These are phyloP conservation scores for Leccinum broughii DNA, from an alignment of 768 basidiomycete genomes.

Conservation along the genomic window DNA sequence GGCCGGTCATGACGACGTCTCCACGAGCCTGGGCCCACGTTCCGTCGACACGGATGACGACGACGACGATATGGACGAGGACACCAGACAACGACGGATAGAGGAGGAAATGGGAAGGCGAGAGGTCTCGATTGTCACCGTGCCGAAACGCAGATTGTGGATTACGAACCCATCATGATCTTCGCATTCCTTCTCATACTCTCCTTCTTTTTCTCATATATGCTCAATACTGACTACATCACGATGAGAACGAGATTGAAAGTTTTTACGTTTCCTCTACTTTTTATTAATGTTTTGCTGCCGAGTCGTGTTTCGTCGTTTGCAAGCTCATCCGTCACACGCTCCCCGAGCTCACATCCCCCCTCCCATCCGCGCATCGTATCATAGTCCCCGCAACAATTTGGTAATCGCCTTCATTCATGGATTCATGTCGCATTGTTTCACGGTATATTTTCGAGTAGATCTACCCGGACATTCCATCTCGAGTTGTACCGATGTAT, in stretches of 20 bases:
- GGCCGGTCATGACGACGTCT: constrained; percentile 44
- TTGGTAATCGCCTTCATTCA: constrained; percentile 30
- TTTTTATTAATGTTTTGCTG: constrained; percentile 20
- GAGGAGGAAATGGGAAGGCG: constrained; percentile 82
- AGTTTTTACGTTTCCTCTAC: constrained; percentile 1
- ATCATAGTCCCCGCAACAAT: constrained; percentile 28
- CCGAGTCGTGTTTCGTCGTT: constrained; percentile 14
- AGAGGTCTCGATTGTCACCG: constrained; percentile 79
- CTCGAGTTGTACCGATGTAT: constrained; percentile 36
- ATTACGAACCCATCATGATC: constrained; percentile 64
- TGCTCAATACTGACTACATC: constrained; percentile 25
- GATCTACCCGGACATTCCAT: constrained; percentile 36
- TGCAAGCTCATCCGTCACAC: constrained; percentile 10
- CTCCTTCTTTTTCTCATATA: constrained; percentile 12
- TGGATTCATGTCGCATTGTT: constrained; percentile 35
- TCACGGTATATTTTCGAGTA: constrained; percentile 36
- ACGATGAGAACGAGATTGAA: constrained; percentile 14
- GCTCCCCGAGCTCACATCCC: constrained; percentile 1
- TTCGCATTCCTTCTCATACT: neutral
- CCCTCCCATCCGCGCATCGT: constrained; percentile 18
- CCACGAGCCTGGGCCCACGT: constrained; percentile 41
- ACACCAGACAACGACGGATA: constrained; percentile 68
- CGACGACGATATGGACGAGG: constrained; percentile 75
- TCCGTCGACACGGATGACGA: constrained; percentile 58
- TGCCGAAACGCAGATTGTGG: constrained; percentile 73